Percentiles rank a stretch among this genome's conserved stretches.
These are phyloP conservation scores for Pseudonitzschia multistriata DNA, from an alignment of 108 stramenopile genomes.

Conservation along the genomic window DNA sequence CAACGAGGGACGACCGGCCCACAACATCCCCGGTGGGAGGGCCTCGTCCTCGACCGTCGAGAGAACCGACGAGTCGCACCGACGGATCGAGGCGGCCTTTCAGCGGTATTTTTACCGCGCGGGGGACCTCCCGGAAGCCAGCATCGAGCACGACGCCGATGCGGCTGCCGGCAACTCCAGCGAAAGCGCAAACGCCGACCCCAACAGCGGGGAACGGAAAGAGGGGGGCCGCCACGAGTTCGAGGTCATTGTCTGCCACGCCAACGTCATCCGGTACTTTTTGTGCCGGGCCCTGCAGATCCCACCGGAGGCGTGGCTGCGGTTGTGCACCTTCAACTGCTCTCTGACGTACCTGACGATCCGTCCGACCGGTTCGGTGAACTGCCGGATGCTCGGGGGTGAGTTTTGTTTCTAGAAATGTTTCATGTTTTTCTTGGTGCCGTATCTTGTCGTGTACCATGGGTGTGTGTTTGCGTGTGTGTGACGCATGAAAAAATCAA, in stretches of 20 bases:
- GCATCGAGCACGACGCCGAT: background rate
- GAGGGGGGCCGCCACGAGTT: conserved; percentile 72
- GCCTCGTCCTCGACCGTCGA: conserved; percentile 44
- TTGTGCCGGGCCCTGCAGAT: conserved; percentile 89
- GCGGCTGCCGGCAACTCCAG: conserved; percentile 24
- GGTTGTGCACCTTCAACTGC: conserved; percentile 90
- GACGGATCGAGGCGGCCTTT: conserved; percentile 88
- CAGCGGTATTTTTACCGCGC: conserved; percentile 85
- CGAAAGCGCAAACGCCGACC: conserved; percentile 17
- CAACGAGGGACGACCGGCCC: conserved; percentile 84
- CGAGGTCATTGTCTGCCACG: conserved; percentile 93
- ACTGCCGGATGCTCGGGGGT: conserved; percentile 77
- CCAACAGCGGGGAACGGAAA: conserved; percentile 18
- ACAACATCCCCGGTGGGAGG: conserved; percentile 73
- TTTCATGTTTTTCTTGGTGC: no score
- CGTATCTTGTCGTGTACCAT: no score
- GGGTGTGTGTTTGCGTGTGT: no score
- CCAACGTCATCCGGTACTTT: conserved; percentile 96
- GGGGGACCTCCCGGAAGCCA: conserved; percentile 15
- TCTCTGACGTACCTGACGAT: conserved; percentile 84
- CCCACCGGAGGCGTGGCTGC: conserved; percentile 90
- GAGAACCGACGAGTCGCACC: conserved; percentile 65
- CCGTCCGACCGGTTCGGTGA: conserved; percentile 81
- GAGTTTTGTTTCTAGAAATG: background rate
- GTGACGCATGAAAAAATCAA: no score